A percentile compares a stretch with the other conserved stretches of the same genome.
phyloP scores from a whole-genome alignment of 2,329 filamentous ascomycete genomes.

The Trichoderma semiorbis region DNA sequence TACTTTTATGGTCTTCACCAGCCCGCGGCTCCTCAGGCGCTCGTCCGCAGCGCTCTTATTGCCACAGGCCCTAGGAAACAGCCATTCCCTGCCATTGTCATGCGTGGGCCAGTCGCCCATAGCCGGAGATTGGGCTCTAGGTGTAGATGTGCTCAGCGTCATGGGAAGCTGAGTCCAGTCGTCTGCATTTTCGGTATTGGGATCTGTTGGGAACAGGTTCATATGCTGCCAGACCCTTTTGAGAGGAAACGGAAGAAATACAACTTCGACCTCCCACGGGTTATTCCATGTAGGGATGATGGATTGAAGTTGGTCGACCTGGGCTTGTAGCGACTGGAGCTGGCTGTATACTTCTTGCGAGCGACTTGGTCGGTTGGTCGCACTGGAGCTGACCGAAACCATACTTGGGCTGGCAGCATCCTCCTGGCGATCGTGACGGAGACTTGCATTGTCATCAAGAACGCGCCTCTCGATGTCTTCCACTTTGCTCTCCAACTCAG shows the following conservation, averaged over 20 bases:
- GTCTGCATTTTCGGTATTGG: constrained; percentile 37
- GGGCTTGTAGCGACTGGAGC: constrained; percentile 48
- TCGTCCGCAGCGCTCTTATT: constrained; percentile 61
- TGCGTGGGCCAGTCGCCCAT: constrained; percentile 45
- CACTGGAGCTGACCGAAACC: constrained; percentile 44
- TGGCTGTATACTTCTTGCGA: constrained; percentile 49
- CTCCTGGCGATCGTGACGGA: constrained; percentile 35
- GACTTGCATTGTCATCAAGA: constrained; percentile 44
- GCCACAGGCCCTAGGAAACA: constrained; percentile 66
- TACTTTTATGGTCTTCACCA: constrained; percentile 63
- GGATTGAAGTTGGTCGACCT: constrained; percentile 55
- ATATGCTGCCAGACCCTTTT: constrained; percentile 53
- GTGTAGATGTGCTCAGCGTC: constrained; percentile 42
- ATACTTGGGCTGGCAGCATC: constrained; percentile 46
- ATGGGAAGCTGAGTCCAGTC: constrained; percentile 56
- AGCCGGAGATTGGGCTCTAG: constrained; percentile 48
- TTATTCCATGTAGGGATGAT: constrained; percentile 57
- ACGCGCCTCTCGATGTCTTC: constrained; percentile 57
- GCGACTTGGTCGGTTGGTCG: constrained; percentile 37
- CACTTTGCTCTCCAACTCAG: constrained; percentile 64
- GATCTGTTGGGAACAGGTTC: constrained; percentile 44
- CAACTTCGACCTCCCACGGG: constrained; percentile 73
- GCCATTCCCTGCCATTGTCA: constrained; percentile 54
- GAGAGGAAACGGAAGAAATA: constrained; percentile 67
- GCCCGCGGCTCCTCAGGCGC: constrained; percentile 70